Conservation (phyloP, 2,329 filamentous ascomycete genomes). For the Pseudocercospora macadamiae region DNA sequence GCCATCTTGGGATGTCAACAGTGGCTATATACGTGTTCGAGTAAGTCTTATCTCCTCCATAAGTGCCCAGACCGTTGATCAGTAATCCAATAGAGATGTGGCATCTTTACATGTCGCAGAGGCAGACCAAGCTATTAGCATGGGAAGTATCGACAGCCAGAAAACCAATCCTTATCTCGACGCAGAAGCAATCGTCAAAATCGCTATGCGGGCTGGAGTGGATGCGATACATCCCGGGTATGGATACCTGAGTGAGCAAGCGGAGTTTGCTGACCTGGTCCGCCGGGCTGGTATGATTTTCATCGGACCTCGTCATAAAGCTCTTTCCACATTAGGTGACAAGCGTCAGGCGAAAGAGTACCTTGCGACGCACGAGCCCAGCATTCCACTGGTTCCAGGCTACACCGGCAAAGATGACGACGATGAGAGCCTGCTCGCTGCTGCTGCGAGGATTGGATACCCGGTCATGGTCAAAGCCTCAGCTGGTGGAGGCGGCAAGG, state of each 20-base stretch:
- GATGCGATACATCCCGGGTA: slow-evolving; percentile 42
- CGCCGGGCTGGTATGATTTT: slow-evolving; percentile 38
- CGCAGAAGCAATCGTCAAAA: slow-evolving; percentile 34
- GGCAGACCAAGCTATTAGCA: slow-evolving; percentile 39
- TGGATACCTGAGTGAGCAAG: slow-evolving; percentile 42
- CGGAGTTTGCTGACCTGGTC: slow-evolving; percentile 36
- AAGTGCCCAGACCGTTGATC: background rate
- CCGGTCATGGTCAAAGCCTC: slow-evolving; percentile 55
- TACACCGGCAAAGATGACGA: slow-evolving; percentile 18
- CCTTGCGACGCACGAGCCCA: slow-evolving; percentile 31
- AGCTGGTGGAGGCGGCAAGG: slow-evolving; percentile 53
- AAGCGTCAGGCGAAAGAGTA: slow-evolving; percentile 37
- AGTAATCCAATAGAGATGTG: background rate
- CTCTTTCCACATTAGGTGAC: slow-evolving; percentile 40
- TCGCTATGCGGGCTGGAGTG: slow-evolving; percentile 28
- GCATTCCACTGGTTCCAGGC: slow-evolving; percentile 35
- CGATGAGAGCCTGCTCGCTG: slow-evolving; percentile 16
- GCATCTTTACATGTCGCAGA: slow-evolving; percentile 35
- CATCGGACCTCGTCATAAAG: slow-evolving; percentile 38
- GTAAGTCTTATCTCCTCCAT: background rate
- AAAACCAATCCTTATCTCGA: slow-evolving; percentile 32
- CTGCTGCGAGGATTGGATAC: slow-evolving; percentile 30
- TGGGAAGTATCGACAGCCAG: slow-evolving; percentile 16
- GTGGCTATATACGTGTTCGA: background rate
- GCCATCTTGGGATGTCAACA: background rate